phyloP scores from a whole-genome alignment of 2,329 filamentous ascomycete species.

The Beauveria sp. region DNA sequence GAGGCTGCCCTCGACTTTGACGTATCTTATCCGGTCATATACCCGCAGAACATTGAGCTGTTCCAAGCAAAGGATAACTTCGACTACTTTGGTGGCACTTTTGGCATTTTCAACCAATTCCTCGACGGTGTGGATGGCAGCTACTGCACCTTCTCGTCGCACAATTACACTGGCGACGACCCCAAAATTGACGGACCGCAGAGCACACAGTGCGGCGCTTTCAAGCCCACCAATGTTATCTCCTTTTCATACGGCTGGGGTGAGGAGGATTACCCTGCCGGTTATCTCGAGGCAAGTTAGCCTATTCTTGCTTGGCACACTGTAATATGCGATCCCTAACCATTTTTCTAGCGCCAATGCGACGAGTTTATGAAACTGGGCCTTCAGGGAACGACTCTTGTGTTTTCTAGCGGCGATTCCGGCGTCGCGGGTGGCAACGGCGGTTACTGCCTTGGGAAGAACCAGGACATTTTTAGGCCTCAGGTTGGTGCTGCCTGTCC shows the following conservation, averaged over 20 bases:
- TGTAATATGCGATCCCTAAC: no score
- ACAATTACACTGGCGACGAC: slow-evolving; percentile 34
- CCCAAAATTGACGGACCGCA: slow-evolving; percentile 37
- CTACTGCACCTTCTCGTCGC: slow-evolving; percentile 41
- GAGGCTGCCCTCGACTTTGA: slow-evolving; percentile 37
- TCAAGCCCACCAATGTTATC: slow-evolving; percentile 24
- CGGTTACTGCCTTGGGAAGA: slow-evolving; percentile 8
- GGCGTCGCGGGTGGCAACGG: slow-evolving; percentile 24
- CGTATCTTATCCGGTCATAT: no score
- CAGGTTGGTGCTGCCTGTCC: slow-evolving; percentile 32
- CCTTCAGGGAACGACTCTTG: slow-evolving; percentile 32
- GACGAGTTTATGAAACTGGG: slow-evolving; percentile 39
- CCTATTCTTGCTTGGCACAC: neutral
- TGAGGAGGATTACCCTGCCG: slow-evolving; percentile 32
- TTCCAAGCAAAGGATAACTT: slow-evolving; percentile 15
- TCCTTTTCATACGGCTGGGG: slow-evolving; percentile 38
- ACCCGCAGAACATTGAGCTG: no score
- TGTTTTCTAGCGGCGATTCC: slow-evolving; percentile 33
- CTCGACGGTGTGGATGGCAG: slow-evolving; percentile 45
- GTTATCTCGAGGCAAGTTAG: slow-evolving; percentile 29
- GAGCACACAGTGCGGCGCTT: slow-evolving; percentile 28
- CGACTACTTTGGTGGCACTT: neutral
- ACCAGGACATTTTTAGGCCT: slow-evolving; percentile 23
- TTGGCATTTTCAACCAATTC: slow-evolving; percentile 36
- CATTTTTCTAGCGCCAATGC: slow-evolving; percentile 26